Evolutionary conservation across 2,329 filamentous ascomycete genomes (phyloP), one percentile per base, ranked within the genome.

Genomic region (Boeremia lycopersici): DNA sequence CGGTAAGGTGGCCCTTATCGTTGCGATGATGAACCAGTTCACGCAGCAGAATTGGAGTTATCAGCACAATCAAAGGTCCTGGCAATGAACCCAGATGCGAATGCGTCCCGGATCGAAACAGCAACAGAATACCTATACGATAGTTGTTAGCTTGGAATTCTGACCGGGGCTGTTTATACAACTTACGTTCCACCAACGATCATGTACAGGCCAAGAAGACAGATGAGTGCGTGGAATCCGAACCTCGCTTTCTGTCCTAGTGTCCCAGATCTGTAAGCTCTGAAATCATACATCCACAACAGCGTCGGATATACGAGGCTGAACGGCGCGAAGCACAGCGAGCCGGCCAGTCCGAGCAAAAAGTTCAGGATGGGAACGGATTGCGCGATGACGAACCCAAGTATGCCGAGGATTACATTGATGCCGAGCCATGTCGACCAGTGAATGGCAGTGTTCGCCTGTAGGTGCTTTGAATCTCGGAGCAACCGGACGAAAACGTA

Each of bases 371-470:
- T 45, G 6, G 42, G 42, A 4, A 45, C 42, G 23, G 42, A 15
- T 11, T 45, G 29, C 34, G 42, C 29, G 8, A 45, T 19, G 17
- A 45, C 42, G 5, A 45, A 45, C 5, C 42, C 42, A 19, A 45
- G 30, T 12, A 45, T 35, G 19, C 42, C 42, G 8, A 45, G 42
- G 7, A 45, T n/a, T 4, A 45, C 7, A 19, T 45, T 45, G 42
- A 45, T 45, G 19, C 42, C 19, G 30, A 45, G 42, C 42, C 42
- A 45, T 10, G 42, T 45, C 30, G 42, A 34, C 42, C 42, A 45
- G 13, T 45, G 30, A 7, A 45, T 13, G 6, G 13, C 30, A 17
- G 42, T 45, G 19, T 45, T 45, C 12, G 42, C 30, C 30, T 45
- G 42, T 4, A 45, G 42, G 12, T 45, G 42, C 30, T 35, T 45